Conservation (phyloP, 805 yeast species). For the Dipodascus albidus region DNA sequence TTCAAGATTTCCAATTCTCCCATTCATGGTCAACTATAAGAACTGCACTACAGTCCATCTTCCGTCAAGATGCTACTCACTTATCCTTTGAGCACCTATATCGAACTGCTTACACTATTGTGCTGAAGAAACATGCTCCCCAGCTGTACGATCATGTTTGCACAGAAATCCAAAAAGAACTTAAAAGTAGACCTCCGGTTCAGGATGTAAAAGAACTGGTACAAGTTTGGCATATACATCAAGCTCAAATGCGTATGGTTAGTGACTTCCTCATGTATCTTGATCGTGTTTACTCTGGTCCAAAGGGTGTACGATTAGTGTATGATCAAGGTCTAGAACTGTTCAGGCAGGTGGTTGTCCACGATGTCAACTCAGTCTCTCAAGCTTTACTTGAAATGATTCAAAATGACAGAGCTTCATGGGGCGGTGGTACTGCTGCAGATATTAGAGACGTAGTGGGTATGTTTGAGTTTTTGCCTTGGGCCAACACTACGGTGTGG, state of each 20-base stretch:
- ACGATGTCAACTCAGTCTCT: slow-evolving; percentile 29
- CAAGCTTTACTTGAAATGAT: slow-evolving; percentile 40
- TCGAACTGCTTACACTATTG: slow-evolving; percentile 66
- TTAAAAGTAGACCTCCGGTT: slow-evolving; percentile 5
- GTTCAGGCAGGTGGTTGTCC: slow-evolving; percentile 52
- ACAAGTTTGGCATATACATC: slow-evolving; percentile 59
- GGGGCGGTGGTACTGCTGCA: background rate
- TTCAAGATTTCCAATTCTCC: slow-evolving; percentile 38
- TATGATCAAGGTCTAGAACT: slow-evolving; percentile 64
- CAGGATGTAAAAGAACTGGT: slow-evolving; percentile 11
- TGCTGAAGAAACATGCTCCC: slow-evolving; percentile 57
- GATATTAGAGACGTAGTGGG: slow-evolving; percentile 48
- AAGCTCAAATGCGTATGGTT: slow-evolving; percentile 61
- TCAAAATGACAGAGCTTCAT: background rate
- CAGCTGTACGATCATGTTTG: slow-evolving; percentile 52
- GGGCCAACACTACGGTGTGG: slow-evolving; percentile 41
- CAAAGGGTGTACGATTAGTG: slow-evolving; percentile 45
- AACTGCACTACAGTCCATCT: slow-evolving; percentile 62
- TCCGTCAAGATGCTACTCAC: slow-evolving; percentile 56
- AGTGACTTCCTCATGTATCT: slow-evolving; percentile 79
- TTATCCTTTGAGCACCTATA: slow-evolving; percentile 77
- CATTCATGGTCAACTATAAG: slow-evolving; percentile 55
- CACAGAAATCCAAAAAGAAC: slow-evolving; percentile 27
- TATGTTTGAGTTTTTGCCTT: slow-evolving; percentile 51
- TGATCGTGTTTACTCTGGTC: slow-evolving; percentile 75